Conservation (phyloP, 1,284 basidiomycete species). For the Naganishia liquefaciens region DNA sequence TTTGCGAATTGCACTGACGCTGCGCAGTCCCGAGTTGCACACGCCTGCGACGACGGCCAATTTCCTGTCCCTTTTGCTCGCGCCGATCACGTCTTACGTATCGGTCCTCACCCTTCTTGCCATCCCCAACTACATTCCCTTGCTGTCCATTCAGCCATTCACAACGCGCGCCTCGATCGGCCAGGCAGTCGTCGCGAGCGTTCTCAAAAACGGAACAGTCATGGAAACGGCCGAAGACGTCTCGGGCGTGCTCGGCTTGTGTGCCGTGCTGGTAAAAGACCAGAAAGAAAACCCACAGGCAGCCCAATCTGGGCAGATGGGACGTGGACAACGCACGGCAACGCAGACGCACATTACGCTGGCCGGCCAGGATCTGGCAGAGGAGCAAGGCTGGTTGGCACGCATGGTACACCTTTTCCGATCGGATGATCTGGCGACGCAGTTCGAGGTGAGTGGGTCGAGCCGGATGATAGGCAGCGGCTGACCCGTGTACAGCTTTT, state of each 20-base stretch:
- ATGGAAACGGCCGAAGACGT: conserved; percentile 89
- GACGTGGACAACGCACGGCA: conserved; percentile 58
- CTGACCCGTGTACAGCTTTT: conserved; percentile 62
- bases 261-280: conserved; percentile 85
- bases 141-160: conserved; percentile 81
- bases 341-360: conserved; percentile 55
- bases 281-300: conserved; percentile 63
- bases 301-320: conserved; percentile 55
- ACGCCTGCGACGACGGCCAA: conserved; percentile 80
- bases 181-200: conserved; percentile 84
- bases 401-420: conserved; percentile 92
- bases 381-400: conserved; percentile 96
- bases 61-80: conserved; percentile 81
- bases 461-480: background rate
- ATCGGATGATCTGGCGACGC: conserved; percentile 75
- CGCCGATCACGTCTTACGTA: conserved; percentile 90
- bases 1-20: background rate
- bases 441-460: conserved; percentile 70
- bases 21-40: conserved; percentile 77
- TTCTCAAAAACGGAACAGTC: conserved; percentile 90
- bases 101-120: conserved; percentile 91
- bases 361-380: conserved; percentile 85
- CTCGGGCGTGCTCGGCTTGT: conserved; percentile 83
- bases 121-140: conserved; percentile 78
- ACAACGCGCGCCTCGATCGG: conserved; percentile 83